Evolutionary conservation across 2,329 filamentous ascomycete genomes (phyloP).

Genomic region (Claviceps sorghi): DNA sequence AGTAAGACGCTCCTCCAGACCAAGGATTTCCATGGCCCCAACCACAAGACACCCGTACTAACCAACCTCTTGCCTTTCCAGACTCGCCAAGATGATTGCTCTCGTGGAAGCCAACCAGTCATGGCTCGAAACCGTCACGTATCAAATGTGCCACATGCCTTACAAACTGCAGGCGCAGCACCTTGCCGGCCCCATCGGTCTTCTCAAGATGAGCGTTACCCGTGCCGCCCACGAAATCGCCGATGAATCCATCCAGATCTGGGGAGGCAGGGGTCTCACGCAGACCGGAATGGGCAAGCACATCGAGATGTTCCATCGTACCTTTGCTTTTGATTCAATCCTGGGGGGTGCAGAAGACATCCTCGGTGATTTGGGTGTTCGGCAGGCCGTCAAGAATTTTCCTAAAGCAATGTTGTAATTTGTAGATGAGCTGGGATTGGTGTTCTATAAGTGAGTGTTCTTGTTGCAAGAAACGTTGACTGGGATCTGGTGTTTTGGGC

Average conservation of each 20-base stretch:
- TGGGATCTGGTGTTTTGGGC: background rate
- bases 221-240: conserved; percentile 69
- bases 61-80: conserved; percentile 12
- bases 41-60: too few species aligned
- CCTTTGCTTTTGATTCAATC: conserved; percentile 69
- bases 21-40: too few species aligned
- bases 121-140: conserved; percentile 72
- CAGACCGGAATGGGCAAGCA: conserved; percentile 70
- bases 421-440: background rate
- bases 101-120: conserved; percentile 69
- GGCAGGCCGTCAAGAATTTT: conserved; percentile 72
- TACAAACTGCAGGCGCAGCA: conserved; percentile 62
- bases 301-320: conserved; percentile 73
- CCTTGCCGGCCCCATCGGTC: conserved; percentile 65
- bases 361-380: conserved; percentile 63
- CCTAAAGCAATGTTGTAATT: conserved; percentile 66
- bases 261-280: conserved; percentile 67
- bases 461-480: background rate
- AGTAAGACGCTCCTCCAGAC: conserved; percentile 30
- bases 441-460: background rate
- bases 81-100: conserved; percentile 74
- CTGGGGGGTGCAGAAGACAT: conserved; percentile 75
- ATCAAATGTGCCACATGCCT: conserved; percentile 77
- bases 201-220: conserved; percentile 68
- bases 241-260: conserved; percentile 73